Percentiles rank a stretch among this genome's conserved stretches.
phyloP scores from a whole-genome alignment of 495 filamentous ascomycete genomes.

The Daldinia decipiens region DNA sequence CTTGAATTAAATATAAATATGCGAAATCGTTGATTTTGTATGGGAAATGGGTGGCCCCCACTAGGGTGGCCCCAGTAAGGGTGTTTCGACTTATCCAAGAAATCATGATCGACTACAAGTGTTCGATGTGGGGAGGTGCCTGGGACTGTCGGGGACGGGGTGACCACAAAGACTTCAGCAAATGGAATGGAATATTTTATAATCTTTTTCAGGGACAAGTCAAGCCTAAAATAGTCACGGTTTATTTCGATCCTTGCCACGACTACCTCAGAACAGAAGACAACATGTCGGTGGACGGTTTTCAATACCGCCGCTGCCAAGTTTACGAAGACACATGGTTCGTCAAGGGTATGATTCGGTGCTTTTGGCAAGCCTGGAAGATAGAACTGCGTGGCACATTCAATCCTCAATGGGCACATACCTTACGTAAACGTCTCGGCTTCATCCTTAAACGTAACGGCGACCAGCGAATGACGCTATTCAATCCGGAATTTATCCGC shows the following conservation, averaged over 20 bases:
- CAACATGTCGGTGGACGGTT: too few relatives aligned
- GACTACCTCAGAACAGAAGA: too few relatives aligned
- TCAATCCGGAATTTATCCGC: neutral
- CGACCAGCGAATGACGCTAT: neutral
- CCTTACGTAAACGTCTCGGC: neutral
- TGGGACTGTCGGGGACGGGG: neutral
- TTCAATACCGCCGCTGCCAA: neutral
- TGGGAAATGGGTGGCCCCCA: too few relatives aligned
- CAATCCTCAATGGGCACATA: neutral
- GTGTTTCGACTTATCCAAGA: too few relatives aligned
- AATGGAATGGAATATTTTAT: neutral
- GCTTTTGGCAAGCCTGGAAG: neutral
- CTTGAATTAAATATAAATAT: too few relatives aligned
- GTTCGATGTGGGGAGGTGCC: neutral
- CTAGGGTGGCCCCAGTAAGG: too few relatives aligned
- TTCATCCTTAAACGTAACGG: neutral
- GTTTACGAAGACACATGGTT: neutral
- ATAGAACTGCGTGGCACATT: neutral
- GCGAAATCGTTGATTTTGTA: too few relatives aligned
- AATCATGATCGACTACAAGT: neutral
- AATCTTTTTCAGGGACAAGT: neutral
- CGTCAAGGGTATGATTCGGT: neutral
- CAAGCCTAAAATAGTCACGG: neutral
- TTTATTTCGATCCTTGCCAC: neutral
- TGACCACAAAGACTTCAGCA: neutral